Evolutionary conservation across 2,329 filamentous ascomycete genomes (phyloP), one percentile per base, ranked within the genome.

Genomic region (Metarhizium brunneum): DNA sequence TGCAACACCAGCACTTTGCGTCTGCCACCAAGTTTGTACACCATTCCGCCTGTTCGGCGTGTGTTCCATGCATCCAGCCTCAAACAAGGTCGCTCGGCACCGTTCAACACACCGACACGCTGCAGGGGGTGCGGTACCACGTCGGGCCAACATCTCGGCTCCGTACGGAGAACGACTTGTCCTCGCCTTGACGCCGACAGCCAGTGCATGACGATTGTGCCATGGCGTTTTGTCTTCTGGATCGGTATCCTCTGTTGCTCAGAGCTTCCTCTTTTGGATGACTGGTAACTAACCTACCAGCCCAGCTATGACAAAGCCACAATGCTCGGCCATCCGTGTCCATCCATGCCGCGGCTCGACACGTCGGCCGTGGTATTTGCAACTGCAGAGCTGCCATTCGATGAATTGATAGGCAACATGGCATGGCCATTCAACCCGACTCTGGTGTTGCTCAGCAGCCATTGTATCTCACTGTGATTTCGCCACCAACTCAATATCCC

Each of bases 91-190:
- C 45, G 30, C 45, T 48, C 25, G 20, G 2, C 45, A 48, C 25
- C 45, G 13, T 30, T 30, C 20, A 20, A 6, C 45, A 48, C 25
- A 16, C 11, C 20, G 13, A 30, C 30, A 36, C 14, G 6, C 10
- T 40, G 49, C 49, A 20, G 42, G 25, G 30, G 32, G 49, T 42
- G 42, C 45, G 35, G 45, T 45, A 45, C 32, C 20, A 49, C 10
- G 45, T 54, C 52, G 52, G 52, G 8, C 35, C 52, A 54, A 42
- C 8, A 49, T 18, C 43, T 54, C 52, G 52, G 52, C 52, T 54
- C 52, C 45, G 45, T 29, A 32, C 45, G 45, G 52, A 54, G 35
- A 54, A 54, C 52, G 52, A 54, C 13, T 25, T 35, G 18, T 48
- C 45, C 32, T 47, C 18, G 13, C 20, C 45, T 16, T 35, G 29